A percentile compares a stretch with the other conserved stretches of the same genome.
These are phyloP conservation scores for Gastrodia elata DNA, from an alignment of 106 monocot species.

Conservation along the genomic window DNA sequence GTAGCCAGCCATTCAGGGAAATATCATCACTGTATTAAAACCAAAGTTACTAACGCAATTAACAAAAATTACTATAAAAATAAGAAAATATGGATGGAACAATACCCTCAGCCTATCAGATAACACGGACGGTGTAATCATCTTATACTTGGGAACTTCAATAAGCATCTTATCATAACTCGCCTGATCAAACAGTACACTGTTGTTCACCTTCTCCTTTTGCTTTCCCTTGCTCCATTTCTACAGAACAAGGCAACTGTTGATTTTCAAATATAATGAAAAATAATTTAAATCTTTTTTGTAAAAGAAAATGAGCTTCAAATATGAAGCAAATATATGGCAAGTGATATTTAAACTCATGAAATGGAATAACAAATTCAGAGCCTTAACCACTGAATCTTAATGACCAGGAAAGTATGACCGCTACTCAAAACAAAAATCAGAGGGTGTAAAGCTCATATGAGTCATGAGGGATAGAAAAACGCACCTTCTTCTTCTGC, in stretches of 20 bases:
- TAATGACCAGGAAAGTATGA: neutral
- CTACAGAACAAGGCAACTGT: constrained; percentile 14
- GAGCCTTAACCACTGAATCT: too few relatives aligned
- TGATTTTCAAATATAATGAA: neutral
- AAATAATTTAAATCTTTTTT: neutral
- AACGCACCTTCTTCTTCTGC: constrained; percentile 37
- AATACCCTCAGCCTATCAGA: constrained; percentile 38
- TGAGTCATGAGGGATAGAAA: too few relatives aligned
- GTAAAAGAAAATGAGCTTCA: too few relatives aligned
- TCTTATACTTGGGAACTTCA: constrained; percentile 44
- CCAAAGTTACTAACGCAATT: too few relatives aligned
- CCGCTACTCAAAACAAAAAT: neutral
- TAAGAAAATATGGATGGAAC: neutral
- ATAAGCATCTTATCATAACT: constrained; percentile 41
- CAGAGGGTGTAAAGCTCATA: neutral
- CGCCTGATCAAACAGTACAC: constrained; percentile 34
- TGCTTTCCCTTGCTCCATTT: constrained; percentile 40
- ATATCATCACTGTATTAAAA: too few relatives aligned
- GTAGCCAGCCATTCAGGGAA: too few relatives aligned
- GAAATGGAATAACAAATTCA: too few relatives aligned
- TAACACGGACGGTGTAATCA: constrained; percentile 38
- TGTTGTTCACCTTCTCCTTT: constrained; percentile 39
- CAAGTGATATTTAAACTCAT: too few relatives aligned
- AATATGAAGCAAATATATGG: too few relatives aligned
- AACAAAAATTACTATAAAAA: neutral